Conservation (phyloP, 2,329 filamentous ascomycete genomes). For the Sporothrix brunneoviolacea region DNA sequence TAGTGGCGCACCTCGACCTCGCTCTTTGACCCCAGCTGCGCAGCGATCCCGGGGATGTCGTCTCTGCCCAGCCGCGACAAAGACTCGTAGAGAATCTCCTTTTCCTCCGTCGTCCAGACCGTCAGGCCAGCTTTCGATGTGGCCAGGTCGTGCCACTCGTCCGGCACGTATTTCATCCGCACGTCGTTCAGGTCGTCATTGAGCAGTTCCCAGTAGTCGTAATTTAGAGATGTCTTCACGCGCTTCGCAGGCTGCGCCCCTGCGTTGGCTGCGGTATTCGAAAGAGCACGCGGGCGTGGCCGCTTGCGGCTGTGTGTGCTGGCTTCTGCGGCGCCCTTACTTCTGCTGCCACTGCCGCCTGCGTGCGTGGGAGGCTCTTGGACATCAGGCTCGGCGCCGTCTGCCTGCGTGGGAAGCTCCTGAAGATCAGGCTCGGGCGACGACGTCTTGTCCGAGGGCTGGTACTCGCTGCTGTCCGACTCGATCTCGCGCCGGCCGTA, state of each 20-base stretch:
- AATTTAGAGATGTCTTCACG: slow-evolving; percentile 36
- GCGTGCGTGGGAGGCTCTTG: too few relatives aligned
- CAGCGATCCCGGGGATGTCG: slow-evolving; percentile 55
- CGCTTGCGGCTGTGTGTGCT: background rate
- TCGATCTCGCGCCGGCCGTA: slow-evolving; percentile 6
- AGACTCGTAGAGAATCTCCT: slow-evolving; percentile 60
- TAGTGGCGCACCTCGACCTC: slow-evolving; percentile 68
- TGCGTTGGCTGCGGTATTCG: background rate
- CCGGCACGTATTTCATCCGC: slow-evolving; percentile 29
- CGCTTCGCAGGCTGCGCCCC: slow-evolving; percentile 36
- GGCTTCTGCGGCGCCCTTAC: background rate
- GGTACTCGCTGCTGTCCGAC: slow-evolving; percentile 14
- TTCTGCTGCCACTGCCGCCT: background rate
- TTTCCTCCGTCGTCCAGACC: slow-evolving; percentile 65
- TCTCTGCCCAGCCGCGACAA: slow-evolving; percentile 58
- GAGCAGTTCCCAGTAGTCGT: slow-evolving; percentile 42
- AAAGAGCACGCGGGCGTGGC: background rate
- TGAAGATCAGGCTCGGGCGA: background rate
- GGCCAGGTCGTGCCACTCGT: slow-evolving; percentile 26
- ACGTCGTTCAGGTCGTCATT: slow-evolving; percentile 55
- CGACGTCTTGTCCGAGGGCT: slow-evolving; percentile 7
- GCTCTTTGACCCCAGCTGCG: slow-evolving; percentile 61
- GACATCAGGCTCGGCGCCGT: too few relatives aligned
- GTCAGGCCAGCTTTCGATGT: slow-evolving; percentile 61
- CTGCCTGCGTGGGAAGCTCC: too few relatives aligned